A percentile compares a stretch with the other conserved stretches of the same genome.
These are phyloP conservation scores for Lactarius vividus DNA, from an alignment of 768 basidiomycete species.

Conservation along the genomic window DNA sequence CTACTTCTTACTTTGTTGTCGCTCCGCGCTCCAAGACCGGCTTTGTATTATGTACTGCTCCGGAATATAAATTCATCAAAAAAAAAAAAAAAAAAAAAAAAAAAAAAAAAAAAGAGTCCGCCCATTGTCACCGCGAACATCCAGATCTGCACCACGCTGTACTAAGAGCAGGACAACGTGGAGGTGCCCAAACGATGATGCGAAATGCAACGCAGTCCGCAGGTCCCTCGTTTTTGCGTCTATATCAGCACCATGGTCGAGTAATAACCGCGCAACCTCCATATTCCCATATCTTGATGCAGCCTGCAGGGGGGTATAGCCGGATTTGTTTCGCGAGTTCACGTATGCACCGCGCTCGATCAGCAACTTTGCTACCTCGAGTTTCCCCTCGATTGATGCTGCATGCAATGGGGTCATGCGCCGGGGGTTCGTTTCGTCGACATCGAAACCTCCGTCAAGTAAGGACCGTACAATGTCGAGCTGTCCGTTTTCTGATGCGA, in stretches of 20 bases:
- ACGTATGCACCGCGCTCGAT: background rate
- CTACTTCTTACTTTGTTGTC: too few species aligned
- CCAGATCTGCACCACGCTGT: background rate
- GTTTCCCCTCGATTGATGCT: background rate
- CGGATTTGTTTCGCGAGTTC: background rate
- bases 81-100: too few species aligned
- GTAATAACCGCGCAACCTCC: background rate
- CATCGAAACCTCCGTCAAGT: background rate
- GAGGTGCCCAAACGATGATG: background rate
- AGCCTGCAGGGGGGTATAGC: background rate
- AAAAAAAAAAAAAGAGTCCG: too few species aligned
- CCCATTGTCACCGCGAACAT: background rate
- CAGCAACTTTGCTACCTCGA: background rate
- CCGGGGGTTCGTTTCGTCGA: background rate
- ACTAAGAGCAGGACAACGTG: background rate
- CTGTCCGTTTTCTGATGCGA: background rate
- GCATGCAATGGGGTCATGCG: background rate
- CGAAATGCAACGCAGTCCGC: background rate
- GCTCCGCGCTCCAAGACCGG: too few species aligned
- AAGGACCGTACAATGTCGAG: background rate
- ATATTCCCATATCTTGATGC: background rate
- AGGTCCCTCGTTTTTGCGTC: background rate
- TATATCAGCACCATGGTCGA: slow-evolving; percentile 1
- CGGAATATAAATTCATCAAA: too few species aligned
- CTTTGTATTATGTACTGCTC: too few species aligned